Evolutionary conservation across 805 yeast genomes (phyloP), one percentile per base, ranked within the genome.

Genomic region (Pachysolen tannophilus): DNA sequence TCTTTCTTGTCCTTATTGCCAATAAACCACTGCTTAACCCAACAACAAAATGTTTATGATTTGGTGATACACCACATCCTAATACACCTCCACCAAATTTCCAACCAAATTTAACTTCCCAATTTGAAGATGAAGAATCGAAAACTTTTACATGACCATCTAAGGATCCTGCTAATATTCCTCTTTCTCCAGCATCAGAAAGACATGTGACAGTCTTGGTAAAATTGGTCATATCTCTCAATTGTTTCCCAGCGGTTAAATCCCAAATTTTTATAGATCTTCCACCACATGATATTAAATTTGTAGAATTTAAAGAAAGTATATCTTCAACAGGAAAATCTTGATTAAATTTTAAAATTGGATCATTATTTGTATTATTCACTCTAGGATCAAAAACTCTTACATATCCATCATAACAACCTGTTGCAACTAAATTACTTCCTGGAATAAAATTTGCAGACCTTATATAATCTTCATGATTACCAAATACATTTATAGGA

Each of bases 131-230:
- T 19, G 72, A 60, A 26, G 84, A 74, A 56, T 88, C 97, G 55
- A 90, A 85, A 30, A 88, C 88, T 58, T 92, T 92, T 40, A 92
- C 95, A 58, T 92, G 98, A 15, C 98, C 98, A 60, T 92, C 98
- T 39, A 92, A 65, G 0, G 97, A 87, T 13, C 97, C 97, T 3
- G 95, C 97, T 20, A 92, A 62, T 30, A 92, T 63, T n/a, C 92
- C 90, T 33, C 75, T 63, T 43, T 76, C 84, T 20, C 80, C 82
- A 8, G 90, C 80, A 45, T 72, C 62, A 34, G 82, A 78, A 43
- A 88, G 63, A 41, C 88, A 78, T 11, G 97, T 88, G 27, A 90
- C 96, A 1, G 97, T 83, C 59, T 92, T 90, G 47, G 88, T 88
- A 65, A 92, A 92, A 58, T 88, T 90, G 33, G 78, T 72, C 52